Base-by-base conservation (phyloP, 192 early-diverging fungal genomes). In the Chytriomyces sp. region DNA sequence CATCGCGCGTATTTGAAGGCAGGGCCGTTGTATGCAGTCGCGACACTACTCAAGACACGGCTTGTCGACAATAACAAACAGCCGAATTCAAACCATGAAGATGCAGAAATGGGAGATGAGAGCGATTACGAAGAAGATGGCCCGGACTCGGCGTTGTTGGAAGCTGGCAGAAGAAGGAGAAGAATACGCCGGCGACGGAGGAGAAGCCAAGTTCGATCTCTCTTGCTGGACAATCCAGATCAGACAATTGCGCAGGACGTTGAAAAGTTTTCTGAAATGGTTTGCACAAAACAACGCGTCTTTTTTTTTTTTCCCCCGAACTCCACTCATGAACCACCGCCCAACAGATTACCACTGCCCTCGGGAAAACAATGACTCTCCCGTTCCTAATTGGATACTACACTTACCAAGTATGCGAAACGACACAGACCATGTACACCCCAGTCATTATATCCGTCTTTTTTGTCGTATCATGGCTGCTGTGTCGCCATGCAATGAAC, bases 231-330 rank as follows among this genome's bases (percentile, higher is more conserved):
- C 50, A 74, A 80, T 79, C 70, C 73, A n/a, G 95, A 97, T 75
- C 94, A 95, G 80, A 89, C 94, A 13, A 94, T 96, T 47, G 87
- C 93, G n/a, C 94, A 95, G 82, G 95, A 97, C 78, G 88, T 95
- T 45, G 94, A 94, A 76, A 91, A 91, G 53, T 88, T 97, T 28
- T 61, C 93, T 23, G 89, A 90, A n/a, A 82, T 65, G 67, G 79
- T 81, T 23, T 20, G 77, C 46, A 11, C 63, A 20, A 20, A 26
- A 11, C 0, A 43, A 13, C 13, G 35, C 63, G 63, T 20, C 18
- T 28, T n/a, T n/a, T n/a, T n/a, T n/a, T n/a, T n/a, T n/a, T n/a
- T n/a, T n/a, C n/a, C n/a, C n/a, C n/a, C n/a, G n/a, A n/a, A n/a
- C n/a, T n/a, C 10, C 10, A 57, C 53, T n/a, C 61, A 6, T 61